These are phyloP conservation scores for Artemisia tridentata DNA, from an alignment of 129 eudicot species.

Conservation along the genomic window DNA sequence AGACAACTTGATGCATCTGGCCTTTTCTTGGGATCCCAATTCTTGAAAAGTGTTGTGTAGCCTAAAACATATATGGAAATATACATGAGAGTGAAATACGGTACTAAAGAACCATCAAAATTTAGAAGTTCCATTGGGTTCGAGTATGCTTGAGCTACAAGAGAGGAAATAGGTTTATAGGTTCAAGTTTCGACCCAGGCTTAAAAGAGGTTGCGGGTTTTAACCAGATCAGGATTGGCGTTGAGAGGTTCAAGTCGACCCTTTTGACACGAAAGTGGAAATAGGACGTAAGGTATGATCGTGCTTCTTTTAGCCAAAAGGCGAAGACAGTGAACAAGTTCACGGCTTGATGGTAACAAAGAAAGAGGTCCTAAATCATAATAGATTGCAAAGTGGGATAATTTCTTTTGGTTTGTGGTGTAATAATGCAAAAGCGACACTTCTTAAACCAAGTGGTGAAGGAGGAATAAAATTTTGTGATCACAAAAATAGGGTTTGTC, in stretches of 20 bases:
- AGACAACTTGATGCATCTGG: constrained; percentile 73
- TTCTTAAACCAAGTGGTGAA: not conserved
- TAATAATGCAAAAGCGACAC: not conserved
- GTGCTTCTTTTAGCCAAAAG: not conserved
- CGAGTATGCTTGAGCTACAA: not conserved
- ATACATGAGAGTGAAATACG: constrained; percentile 40
- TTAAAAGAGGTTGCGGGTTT: not conserved
- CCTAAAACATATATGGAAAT: constrained; percentile 42
- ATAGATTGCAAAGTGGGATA: not conserved
- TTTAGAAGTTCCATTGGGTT: constrained; percentile 31
- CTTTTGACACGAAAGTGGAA: not conserved
- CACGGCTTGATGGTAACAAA: not conserved
- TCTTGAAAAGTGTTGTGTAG: constrained; percentile 49
- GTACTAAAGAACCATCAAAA: constrained; percentile 33
- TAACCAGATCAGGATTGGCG: not conserved
- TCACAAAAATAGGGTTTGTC: not conserved
- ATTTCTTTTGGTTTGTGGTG: not conserved
- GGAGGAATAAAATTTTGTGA: not conserved
- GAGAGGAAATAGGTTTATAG: not conserved
- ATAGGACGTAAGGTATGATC: not conserved
- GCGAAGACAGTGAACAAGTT: not conserved
- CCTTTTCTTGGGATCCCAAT: constrained; percentile 47
- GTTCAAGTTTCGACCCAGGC: not conserved
- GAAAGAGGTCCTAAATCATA: not conserved
- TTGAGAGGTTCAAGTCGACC: not conserved